These are phyloP conservation scores for Salvia miltiorrhiza DNA, from an alignment of 257 asterid species.

Conservation along the genomic window DNA sequence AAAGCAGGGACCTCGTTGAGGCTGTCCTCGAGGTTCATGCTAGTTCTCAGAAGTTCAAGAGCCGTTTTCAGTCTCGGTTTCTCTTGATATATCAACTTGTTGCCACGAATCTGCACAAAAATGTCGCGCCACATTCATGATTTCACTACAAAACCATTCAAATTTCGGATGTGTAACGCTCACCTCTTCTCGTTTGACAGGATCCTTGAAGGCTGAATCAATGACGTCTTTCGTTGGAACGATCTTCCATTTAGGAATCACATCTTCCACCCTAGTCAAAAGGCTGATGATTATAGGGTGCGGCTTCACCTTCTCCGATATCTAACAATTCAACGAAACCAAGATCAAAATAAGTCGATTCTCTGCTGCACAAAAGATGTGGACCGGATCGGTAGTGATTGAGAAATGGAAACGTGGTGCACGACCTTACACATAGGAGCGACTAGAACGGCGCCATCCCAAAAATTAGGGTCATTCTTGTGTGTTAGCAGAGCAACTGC, in stretches of 20 bases:
- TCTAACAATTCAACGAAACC: slow-evolving; percentile 27
- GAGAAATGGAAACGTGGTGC: background rate
- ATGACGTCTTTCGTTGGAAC: slow-evolving; percentile 83
- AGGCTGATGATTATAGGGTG: slow-evolving; percentile 70
- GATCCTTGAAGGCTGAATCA: slow-evolving; percentile 89
- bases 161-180: background rate
- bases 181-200: slow-evolving; percentile 73
- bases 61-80: slow-evolving; percentile 93
- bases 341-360: background rate
- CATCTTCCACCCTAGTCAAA: slow-evolving; percentile 65
- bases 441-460: slow-evolving; percentile 86
- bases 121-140: background rate
- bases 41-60: slow-evolving; percentile 86
- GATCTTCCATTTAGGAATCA: slow-evolving; percentile 91
- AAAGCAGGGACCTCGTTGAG: slow-evolving; percentile 54
- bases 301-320: slow-evolving; percentile 93
- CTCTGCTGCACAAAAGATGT: too few species aligned
- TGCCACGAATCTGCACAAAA: slow-evolving; percentile 57
- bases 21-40: slow-evolving; percentile 79
- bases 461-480: slow-evolving; percentile 68
- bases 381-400: too few species aligned
- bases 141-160: background rate
- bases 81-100: slow-evolving; percentile 78
- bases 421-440: slow-evolving; percentile 97
- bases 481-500: slow-evolving; percentile 76